phyloP scores from a whole-genome alignment of 768 basidiomycete species.

The Boletus eberwhitei region DNA sequence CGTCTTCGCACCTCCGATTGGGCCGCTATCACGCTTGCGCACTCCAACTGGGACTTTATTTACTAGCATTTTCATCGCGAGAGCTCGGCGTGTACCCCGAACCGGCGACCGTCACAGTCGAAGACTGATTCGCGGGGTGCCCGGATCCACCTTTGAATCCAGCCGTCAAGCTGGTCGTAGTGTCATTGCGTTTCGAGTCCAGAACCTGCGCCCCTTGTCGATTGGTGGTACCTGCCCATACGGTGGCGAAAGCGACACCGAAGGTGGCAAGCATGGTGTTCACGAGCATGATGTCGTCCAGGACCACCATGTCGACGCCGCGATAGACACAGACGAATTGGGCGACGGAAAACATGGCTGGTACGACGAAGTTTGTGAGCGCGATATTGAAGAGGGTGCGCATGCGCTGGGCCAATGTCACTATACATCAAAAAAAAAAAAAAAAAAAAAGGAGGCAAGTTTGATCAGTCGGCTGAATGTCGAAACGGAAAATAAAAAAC shows the following conservation, averaged over 20 bases:
- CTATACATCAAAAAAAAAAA: background rate
- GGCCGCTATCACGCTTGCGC: no score
- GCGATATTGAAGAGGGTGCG: constrained; percentile 22
- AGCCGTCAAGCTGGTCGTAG: background rate
- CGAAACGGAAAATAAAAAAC: background rate
- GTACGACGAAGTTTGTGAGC: constrained; percentile 27
- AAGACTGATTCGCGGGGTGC: background rate
- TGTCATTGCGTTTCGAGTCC: background rate
- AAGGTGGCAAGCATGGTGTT: constrained; percentile 10
- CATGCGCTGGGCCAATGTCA: constrained; percentile 1
- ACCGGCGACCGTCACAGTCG: background rate
- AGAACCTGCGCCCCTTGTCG: background rate
- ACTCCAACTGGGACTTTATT: no score
- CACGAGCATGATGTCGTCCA: constrained; percentile 1
- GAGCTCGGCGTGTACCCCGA: background rate
- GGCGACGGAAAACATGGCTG: constrained; percentile 9
- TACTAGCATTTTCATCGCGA: no score
- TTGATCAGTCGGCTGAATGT: background rate
- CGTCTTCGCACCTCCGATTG: no score
- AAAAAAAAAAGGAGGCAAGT: no score
- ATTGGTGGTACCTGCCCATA: background rate
- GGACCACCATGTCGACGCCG: background rate
- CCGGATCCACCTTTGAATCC: background rate
- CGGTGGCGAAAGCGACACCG: background rate
- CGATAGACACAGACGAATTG: constrained; percentile 6